phyloP scores from a whole-genome alignment of 208 protist species.

The Porcisia deanei region DNA sequence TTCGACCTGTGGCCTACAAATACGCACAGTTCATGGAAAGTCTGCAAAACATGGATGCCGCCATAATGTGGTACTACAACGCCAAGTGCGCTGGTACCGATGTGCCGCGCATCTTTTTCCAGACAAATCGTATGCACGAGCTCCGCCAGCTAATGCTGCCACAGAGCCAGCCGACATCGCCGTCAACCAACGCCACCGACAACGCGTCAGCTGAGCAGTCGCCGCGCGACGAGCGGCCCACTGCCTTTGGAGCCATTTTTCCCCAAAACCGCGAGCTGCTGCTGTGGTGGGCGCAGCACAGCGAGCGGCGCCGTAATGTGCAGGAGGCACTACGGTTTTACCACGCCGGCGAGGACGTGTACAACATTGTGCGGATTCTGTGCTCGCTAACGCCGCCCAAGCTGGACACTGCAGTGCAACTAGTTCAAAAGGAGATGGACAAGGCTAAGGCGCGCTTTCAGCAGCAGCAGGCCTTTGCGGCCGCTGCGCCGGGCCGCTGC shows the following conservation, averaged over 20 bases:
- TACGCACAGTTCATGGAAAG: constrained; percentile 95
- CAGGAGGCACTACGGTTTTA: constrained; percentile 94
- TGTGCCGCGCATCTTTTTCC: constrained; percentile 94
- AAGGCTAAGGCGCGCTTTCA: constrained; percentile 48
- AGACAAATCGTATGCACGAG: constrained; percentile 76
- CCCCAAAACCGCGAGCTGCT: constrained; percentile 77
- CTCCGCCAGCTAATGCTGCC: constrained; percentile 85
- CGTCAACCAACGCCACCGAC: constrained; percentile 4
- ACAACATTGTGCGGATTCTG: constrained; percentile 91
- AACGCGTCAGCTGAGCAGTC: constrained; percentile 1
- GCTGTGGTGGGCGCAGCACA: constrained; percentile 93
- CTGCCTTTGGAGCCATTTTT: constrained; percentile 67
- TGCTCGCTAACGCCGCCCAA: constrained; percentile 72
- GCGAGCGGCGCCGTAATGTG: constrained; percentile 85
- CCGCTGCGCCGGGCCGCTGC: constrained; percentile 14
- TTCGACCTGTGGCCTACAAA: constrained; percentile 92
- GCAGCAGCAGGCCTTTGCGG: constrained; percentile 51
- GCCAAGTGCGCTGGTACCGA: constrained; percentile 88
- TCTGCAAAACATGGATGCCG: constrained; percentile 89
- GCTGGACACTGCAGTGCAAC: constrained; percentile 84
- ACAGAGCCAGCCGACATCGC: constrained; percentile 16
- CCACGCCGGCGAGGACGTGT: constrained; percentile 82
- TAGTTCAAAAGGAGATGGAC: constrained; percentile 79
- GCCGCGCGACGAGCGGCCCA: constrained; percentile 18
- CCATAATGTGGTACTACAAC: constrained; percentile 94